A percentile compares a stretch with the other conserved stretches of the same genome.
These are phyloP conservation scores for Coleophoma crateriformis DNA, from an alignment of 2,329 filamentous ascomycete species.

Conservation along the genomic window DNA sequence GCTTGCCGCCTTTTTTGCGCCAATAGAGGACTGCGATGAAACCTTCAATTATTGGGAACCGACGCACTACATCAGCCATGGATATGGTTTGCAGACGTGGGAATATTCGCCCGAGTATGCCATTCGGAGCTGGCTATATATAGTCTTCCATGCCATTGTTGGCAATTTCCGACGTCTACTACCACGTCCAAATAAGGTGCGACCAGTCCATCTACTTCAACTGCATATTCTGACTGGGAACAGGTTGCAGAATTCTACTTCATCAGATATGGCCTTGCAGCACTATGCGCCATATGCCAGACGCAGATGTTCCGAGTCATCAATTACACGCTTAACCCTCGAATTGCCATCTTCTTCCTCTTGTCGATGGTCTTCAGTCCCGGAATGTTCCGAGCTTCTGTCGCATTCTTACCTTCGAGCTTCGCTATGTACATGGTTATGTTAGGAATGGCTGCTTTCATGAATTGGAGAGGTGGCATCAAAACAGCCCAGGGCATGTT, in stretches of 20 bases:
- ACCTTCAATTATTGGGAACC: slow-evolving; percentile 99
- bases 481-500: slow-evolving; percentile 80
- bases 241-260: slow-evolving; percentile 78
- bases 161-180: slow-evolving; percentile 62
- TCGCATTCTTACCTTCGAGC: slow-evolving; percentile 83
- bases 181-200: slow-evolving; percentile 54
- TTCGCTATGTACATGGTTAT: slow-evolving; percentile 96
- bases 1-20: slow-evolving; percentile 74
- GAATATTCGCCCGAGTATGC: slow-evolving; percentile 95
- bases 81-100: slow-evolving; percentile 95
- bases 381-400: slow-evolving; percentile 88
- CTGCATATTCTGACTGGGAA: slow-evolving; percentile 6
- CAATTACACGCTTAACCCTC: slow-evolving; percentile 69
- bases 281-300: slow-evolving; percentile 75
- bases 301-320: slow-evolving; percentile 76
- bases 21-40: slow-evolving; percentile 97
- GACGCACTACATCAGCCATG: slow-evolving; percentile 87
- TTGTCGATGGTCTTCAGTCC: slow-evolving; percentile 73
- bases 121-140: slow-evolving; percentile 92
- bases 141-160: slow-evolving; percentile 70
- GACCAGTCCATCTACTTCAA: background rate
- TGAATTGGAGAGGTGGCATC: slow-evolving; percentile 79
- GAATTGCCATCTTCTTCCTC: slow-evolving; percentile 81
- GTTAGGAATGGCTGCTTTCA: slow-evolving; percentile 80
- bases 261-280: slow-evolving; percentile 68